Evolutionary conservation across 352 stramenopile genomes (phyloP).

Genomic region (Globisporangium okanoganense): DNA sequence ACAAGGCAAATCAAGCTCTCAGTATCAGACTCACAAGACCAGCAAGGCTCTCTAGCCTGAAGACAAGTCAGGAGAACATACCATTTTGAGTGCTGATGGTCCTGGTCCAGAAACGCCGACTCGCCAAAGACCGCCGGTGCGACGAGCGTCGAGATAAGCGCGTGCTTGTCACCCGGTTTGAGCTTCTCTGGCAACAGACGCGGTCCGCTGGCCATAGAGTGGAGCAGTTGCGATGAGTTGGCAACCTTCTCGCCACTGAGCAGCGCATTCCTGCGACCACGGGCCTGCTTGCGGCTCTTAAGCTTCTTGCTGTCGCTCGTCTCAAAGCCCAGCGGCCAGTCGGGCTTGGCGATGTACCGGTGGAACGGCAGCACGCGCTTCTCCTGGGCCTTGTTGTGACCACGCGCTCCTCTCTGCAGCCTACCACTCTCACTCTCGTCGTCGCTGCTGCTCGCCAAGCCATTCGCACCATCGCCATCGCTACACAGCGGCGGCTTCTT

Average conservation of each 20-base stretch:
- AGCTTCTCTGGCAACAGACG: conserved; percentile 23
- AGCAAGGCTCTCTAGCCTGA: not conserved
- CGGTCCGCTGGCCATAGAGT: conserved; percentile 10
- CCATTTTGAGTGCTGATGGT: conserved; percentile 51
- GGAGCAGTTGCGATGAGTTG: not conserved
- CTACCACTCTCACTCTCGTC: conserved; percentile 15
- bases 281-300: conserved; percentile 44
- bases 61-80: conserved; percentile 4
- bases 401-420: not conserved
- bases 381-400: conserved; percentile 16
- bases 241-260: not conserved
- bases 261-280: conserved; percentile 49
- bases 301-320: conserved; percentile 15
- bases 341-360: conserved; percentile 41
- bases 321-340: conserved; percentile 69
- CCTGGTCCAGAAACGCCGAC: conserved; percentile 47
- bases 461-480: not conserved
- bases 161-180: conserved; percentile 30
- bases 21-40: not conserved
- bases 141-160: conserved; percentile 38
- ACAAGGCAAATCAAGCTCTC: not conserved
- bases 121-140: conserved; percentile 65
- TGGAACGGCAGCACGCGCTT: conserved; percentile 47
- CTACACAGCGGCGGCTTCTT: conserved; percentile 34
- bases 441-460: conserved; percentile 2